Evolutionary conservation across 1,139 yeast species (phyloP), one percentile per base, ranked within the genome.

Genomic region (Debaryomyces robertsiae): DNA sequence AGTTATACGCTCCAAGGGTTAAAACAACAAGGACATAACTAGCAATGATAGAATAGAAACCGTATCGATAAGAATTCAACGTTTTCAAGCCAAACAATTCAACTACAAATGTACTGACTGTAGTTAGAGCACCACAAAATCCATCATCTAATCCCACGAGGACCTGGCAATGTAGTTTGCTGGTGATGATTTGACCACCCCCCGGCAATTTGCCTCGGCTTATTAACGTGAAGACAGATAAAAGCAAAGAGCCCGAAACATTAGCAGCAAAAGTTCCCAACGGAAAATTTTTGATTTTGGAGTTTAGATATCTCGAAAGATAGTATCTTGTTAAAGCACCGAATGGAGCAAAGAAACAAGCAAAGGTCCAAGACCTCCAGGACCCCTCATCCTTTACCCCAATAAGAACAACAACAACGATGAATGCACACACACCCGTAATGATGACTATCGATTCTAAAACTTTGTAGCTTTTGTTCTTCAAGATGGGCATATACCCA

Each of bases 221-320:
- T 4, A 83, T 48, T 3, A 86, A 41, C 2, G 65, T 64, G 17
- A 83, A 54, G 0, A 80, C 57, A 0, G 82, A 75, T 13, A 83
- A 54, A 0, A 85, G 35, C 0, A 72, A 30, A 0, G 82, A 69
- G 0, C 86, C 91, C 1, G 65, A 16, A 2, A 77, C 47, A 53
- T 88, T 88, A 5, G 84, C 86, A 0, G 68, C 33, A 44, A 82
- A 82, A 0, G 96, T 89, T 1, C 96, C 96, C 39, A 72, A 19
- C 10, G 84, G 86, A 58, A 82, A 82, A 47, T 60, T 54, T n/a
- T 57, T 49, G 28, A 44, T 39, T 24, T 48, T 49, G 0, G 65
- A 55, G 51, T 82, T 84, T 22, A 81, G 58, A 39, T 55, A 49
- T 34, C 69, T 67, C n/a, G 84, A 67, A 4, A 79, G 49, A 48